Conservation (phyloP, 225 moss, liverwort and hornwort genomes). For the Anthoceros angustus region DNA sequence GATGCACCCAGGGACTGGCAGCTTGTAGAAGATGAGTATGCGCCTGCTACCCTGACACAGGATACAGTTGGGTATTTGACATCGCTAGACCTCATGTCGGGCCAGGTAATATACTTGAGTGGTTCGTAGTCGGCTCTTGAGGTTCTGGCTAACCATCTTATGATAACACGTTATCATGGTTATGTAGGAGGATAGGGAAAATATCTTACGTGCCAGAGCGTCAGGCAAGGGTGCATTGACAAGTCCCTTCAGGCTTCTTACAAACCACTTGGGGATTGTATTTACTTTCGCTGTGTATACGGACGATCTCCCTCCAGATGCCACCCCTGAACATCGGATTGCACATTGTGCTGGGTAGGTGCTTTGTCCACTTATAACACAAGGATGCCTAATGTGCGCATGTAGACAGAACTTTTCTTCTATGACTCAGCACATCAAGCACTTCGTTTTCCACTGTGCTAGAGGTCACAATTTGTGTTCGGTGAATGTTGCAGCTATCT, state of each 20-base stretch:
- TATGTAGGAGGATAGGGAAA: slow-evolving; percentile 58
- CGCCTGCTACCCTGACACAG: slow-evolving; percentile 47
- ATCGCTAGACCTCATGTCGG: slow-evolving; percentile 65
- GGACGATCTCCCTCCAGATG: slow-evolving; percentile 29
- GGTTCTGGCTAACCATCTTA: too few species aligned
- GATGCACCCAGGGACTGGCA: slow-evolving; percentile 46
- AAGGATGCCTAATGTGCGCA: too few species aligned
- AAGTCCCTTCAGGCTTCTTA: slow-evolving; percentile 44
- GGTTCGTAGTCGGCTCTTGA: too few species aligned
- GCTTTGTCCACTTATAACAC: too few species aligned
- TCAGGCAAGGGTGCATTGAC: slow-evolving; percentile 55
- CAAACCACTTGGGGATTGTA: slow-evolving; percentile 53
- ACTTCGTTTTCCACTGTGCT: too few species aligned
- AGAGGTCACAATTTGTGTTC: too few species aligned
- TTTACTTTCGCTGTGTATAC: slow-evolving; percentile 52
- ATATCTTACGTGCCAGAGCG: slow-evolving; percentile 44
- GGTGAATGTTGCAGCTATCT: slow-evolving; percentile 38
- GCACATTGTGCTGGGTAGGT: slow-evolving; percentile 53
- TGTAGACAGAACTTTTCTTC: too few species aligned
- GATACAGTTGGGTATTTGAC: slow-evolving; percentile 45
- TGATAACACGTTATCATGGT: too few species aligned
- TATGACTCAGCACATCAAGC: too few species aligned
- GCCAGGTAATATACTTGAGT: too few species aligned
- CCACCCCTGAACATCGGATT: slow-evolving; percentile 44
- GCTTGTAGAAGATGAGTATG: slow-evolving; percentile 43